Conservation (phyloP, 192 early-diverging fungal species). For the Martensiomyces pterosporus region DNA sequence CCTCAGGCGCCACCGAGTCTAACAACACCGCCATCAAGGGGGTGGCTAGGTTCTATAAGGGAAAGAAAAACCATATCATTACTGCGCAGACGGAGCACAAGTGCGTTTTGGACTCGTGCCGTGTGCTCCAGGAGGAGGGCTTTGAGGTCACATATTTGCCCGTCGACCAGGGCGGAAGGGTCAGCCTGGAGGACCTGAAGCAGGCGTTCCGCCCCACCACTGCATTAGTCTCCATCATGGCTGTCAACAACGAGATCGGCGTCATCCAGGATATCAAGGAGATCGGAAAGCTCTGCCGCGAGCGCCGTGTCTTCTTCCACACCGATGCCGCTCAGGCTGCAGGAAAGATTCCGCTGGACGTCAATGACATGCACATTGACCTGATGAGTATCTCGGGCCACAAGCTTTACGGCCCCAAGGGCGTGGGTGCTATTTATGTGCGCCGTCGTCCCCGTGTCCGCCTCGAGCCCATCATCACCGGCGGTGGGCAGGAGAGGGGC, state of each 20-base stretch:
- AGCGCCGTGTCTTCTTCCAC: constrained; percentile 91
- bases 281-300: constrained; percentile 84
- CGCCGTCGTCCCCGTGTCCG: constrained; percentile 90
- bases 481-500: constrained; percentile 95
- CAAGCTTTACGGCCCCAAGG: constrained; percentile 98
- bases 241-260: constrained; percentile 98
- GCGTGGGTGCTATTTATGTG: constrained; percentile 90
- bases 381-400: constrained; percentile 95
- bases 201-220: constrained; percentile 88
- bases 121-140: constrained; percentile 90
- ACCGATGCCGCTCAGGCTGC: constrained; percentile 96
- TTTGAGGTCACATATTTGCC: constrained; percentile 95
- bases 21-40: constrained; percentile 96
- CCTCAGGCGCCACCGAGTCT: constrained; percentile 93
- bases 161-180: constrained; percentile 76
- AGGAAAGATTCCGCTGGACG: constrained; percentile 92
- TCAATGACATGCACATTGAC: constrained; percentile 89
- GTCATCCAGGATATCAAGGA: constrained; percentile 89
- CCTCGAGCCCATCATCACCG: constrained; percentile 83
- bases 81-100: constrained; percentile 98
- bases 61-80: constrained; percentile 93
- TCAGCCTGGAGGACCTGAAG: constrained; percentile 76
- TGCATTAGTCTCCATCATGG: constrained; percentile 89
- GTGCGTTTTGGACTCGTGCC: constrained; percentile 95
- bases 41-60: constrained; percentile 91